phyloP scores from a whole-genome alignment of 2,329 filamentous ascomycete genomes.

The Immersiporthe knoxdaviesiana region DNA sequence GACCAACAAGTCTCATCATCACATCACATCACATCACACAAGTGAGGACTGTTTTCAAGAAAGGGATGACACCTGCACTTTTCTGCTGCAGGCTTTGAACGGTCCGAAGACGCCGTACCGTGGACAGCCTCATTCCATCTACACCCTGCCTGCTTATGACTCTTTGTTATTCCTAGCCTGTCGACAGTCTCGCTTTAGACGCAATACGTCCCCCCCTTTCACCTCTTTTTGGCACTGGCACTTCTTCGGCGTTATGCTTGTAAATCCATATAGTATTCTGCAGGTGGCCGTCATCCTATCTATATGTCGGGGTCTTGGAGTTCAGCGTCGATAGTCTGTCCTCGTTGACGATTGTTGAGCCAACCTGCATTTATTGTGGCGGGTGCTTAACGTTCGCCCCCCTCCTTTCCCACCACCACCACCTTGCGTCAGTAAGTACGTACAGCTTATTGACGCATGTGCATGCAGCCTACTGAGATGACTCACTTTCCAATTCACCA shows the following conservation, averaged over 20 bases:
- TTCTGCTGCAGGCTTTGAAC: conserved; percentile 10
- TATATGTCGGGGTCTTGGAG: background rate
- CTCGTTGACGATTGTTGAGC: background rate
- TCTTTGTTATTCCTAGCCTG: conserved; percentile 18
- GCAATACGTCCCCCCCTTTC: background rate
- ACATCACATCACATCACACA: background rate
- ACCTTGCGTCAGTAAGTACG: background rate
- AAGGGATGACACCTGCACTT: conserved; percentile 16
- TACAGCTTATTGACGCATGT: background rate
- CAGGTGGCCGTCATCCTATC: background rate
- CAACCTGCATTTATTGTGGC: background rate
- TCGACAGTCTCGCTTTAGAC: background rate
- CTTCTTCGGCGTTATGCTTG: background rate
- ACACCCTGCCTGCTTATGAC: conserved; percentile 17
- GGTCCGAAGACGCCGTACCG: conserved; percentile 3
- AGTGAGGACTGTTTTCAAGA: conserved; percentile 6
- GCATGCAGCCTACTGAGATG: background rate
- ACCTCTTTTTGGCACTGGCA: background rate
- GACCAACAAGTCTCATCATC: conserved; percentile 6
- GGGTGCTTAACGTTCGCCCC: background rate
- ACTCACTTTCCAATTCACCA: conserved; percentile 1
- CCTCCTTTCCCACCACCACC: no score
- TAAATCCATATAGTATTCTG: background rate
- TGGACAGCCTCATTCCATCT: conserved; percentile 21
- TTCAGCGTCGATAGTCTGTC: background rate